Evolutionary conservation across 805 yeast species (phyloP).

Genomic region (Pichia californica): DNA sequence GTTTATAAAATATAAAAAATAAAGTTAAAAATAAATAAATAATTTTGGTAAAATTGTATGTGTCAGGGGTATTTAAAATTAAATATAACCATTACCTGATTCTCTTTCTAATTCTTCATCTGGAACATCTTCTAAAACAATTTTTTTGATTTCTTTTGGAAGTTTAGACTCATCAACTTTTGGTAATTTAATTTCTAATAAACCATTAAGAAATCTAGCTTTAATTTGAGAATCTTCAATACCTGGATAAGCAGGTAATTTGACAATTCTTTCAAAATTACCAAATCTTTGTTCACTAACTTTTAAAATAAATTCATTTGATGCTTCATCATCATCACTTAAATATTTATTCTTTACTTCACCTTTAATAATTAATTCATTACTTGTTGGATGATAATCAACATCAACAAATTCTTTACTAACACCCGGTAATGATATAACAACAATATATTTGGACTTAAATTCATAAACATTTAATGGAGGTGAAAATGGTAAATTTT

Average conservation of each 20-base stretch:
- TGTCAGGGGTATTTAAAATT: too few species aligned
- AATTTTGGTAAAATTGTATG: too few species aligned
- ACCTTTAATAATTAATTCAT: constrained; percentile 49
- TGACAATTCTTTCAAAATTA: constrained; percentile 49
- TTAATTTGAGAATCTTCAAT: constrained; percentile 47
- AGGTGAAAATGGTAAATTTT: constrained; percentile 48
- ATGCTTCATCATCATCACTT: constrained; percentile 28
- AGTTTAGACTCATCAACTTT: constrained; percentile 26
- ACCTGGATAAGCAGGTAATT: constrained; percentile 47
- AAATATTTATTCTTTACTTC: constrained; percentile 34
- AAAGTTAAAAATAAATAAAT: too few species aligned
- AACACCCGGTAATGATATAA: constrained; percentile 55
- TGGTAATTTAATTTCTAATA: constrained; percentile 47
- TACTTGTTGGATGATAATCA: constrained; percentile 53
- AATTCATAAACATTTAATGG: constrained; percentile 52
- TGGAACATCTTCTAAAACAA: constrained; percentile 24
- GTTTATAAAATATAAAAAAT: too few species aligned
- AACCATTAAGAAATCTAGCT: constrained; percentile 49
- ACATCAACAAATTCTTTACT: constrained; percentile 44
- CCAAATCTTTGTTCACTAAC: constrained; percentile 53
- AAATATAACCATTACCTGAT: constrained; percentile 10
- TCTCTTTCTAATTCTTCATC: constrained; percentile 28
- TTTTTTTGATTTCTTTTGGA: constrained; percentile 19
- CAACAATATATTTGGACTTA: constrained; percentile 38
- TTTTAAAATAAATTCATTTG: constrained; percentile 31